Conservation (phyloP, 768 basidiomycete genomes). For the Termitomyces sp. region DNA sequence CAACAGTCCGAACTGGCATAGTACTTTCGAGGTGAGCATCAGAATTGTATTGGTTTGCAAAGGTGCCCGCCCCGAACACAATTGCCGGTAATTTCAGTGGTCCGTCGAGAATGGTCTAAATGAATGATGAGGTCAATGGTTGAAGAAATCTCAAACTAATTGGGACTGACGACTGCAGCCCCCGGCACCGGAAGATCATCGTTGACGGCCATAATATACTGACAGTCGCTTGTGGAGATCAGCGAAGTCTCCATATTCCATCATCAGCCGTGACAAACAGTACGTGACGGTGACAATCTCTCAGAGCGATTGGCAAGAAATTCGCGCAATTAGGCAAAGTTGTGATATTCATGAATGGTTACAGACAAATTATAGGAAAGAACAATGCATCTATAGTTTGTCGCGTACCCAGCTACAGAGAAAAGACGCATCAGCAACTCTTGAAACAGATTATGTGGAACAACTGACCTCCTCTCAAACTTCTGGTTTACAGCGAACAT, state of each 20-base stretch:
- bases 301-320: not conserved
- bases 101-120: conserved; percentile 27
- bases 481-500: conserved; percentile 63
- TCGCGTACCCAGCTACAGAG: conserved; percentile 65
- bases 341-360: conserved; percentile 13
- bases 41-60: conserved; percentile 62
- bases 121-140: not conserved
- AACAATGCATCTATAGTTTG: conserved; percentile 45
- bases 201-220: conserved; percentile 6
- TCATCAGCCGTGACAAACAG: conserved; percentile 4
- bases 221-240: not conserved
- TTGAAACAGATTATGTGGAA: not conserved
- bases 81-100: conserved; percentile 38
- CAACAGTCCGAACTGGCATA: conserved; percentile 57
- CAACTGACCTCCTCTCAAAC: conserved; percentile 66
- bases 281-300: not conserved
- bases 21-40: conserved; percentile 51
- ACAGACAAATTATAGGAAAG: conserved; percentile 13
- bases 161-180: conserved; percentile 30
- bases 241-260: not conserved
- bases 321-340: not conserved
- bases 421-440: conserved; percentile 3
- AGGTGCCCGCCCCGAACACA: conserved; percentile 67
- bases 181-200: conserved; percentile 31
- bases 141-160: too few relatives aligned